Evolutionary conservation across 148 eudicot species (phyloP).

Genomic region (Camellia granthamiana): DNA sequence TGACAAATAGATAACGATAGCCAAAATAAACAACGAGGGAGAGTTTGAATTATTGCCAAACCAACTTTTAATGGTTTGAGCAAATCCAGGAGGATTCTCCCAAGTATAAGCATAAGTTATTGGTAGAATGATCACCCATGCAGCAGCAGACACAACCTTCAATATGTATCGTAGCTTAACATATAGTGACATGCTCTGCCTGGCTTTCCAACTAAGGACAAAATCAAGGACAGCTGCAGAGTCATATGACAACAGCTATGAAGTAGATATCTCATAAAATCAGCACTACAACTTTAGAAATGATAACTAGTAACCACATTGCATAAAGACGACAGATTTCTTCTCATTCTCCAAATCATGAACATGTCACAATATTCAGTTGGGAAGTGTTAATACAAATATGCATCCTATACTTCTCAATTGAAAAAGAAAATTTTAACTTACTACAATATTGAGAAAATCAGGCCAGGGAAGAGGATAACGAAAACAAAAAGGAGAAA

Average conservation of each 20-base stretch:
- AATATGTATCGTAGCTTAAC: constrained; percentile 87
- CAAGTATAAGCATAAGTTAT: constrained; percentile 91
- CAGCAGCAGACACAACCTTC: constrained; percentile 88
- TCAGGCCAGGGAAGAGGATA: not conserved
- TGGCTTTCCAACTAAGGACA: constrained; percentile 85
- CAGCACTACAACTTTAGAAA: not conserved
- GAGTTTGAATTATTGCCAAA: constrained; percentile 70
- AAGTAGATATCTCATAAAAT: not conserved
- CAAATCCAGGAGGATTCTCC: constrained; percentile 82
- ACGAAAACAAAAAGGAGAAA: not conserved
- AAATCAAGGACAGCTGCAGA: constrained; percentile 87
- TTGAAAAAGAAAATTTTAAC: not conserved
- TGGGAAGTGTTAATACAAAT: not conserved
- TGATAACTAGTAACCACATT: not conserved
- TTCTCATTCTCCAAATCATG: not conserved
- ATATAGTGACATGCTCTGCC: constrained; percentile 81
- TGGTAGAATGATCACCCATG: constrained; percentile 92
- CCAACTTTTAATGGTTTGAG: constrained; percentile 91
- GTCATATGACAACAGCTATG: not conserved
- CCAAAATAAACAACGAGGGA: constrained; percentile 83
- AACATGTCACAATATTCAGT: not conserved
- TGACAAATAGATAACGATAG: constrained; percentile 77
- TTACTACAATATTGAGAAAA: not conserved
- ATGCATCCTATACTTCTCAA: constrained; percentile 4
- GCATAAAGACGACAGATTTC: not conserved